Percentiles rank a stretch among this genome's conserved stretches.
phyloP scores from a whole-genome alignment of 495 filamentous ascomycete genomes.

The Bombardia bombarda region DNA sequence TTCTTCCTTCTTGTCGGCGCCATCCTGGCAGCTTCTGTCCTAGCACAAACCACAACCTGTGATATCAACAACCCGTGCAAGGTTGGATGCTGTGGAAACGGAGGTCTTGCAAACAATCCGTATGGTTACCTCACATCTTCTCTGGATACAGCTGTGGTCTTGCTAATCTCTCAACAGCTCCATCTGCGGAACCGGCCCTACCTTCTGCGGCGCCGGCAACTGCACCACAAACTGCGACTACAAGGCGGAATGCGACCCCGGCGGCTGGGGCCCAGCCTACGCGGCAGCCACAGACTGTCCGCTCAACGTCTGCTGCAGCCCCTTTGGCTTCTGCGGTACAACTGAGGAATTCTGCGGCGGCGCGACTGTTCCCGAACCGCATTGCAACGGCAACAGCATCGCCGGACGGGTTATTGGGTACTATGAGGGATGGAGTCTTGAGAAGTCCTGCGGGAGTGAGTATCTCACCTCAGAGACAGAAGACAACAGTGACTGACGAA shows the following conservation, averaged over 20 bases:
- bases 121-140: too few species aligned
- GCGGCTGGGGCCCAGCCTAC: slow-evolving; percentile 11
- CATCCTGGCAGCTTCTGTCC: neutral
- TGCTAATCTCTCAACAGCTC: too few species aligned
- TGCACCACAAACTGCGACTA: slow-evolving; percentile 9
- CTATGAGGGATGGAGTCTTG: slow-evolving; percentile 15
- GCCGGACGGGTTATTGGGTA: slow-evolving; percentile 16
- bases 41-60: slow-evolving; percentile 6
- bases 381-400: neutral
- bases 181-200: slow-evolving; percentile 9
- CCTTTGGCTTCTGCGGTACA: slow-evolving; percentile 19
- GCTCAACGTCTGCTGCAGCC: slow-evolving; percentile 19
- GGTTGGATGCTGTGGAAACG: slow-evolving; percentile 15
- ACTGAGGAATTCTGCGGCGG: slow-evolving; percentile 16
- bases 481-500: too few species aligned
- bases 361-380: too few species aligned
- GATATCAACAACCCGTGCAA: slow-evolving; percentile 4
- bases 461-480: too few species aligned
- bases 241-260: slow-evolving; percentile 16
- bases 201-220: slow-evolving; percentile 10
- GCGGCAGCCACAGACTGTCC: slow-evolving; percentile 4
- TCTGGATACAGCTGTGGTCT: too few species aligned
- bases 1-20: neutral
- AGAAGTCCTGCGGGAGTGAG: slow-evolving; percentile 10
- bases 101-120: too few species aligned